Evolutionary conservation across 306 rosid genomes (phyloP).

Genomic region (Hippophae rhamnoides): DNA sequence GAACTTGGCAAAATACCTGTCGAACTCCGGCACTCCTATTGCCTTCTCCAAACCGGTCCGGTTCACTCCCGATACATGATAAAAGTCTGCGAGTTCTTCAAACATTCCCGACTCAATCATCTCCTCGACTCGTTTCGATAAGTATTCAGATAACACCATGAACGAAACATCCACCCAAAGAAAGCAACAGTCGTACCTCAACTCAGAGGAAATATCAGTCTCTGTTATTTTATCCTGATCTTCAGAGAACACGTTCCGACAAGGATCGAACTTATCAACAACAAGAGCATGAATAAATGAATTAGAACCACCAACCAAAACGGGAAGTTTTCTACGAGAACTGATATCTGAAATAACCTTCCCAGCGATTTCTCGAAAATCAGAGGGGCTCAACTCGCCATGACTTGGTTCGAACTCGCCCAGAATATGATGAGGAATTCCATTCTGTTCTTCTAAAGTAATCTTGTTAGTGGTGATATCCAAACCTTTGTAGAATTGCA

Average conservation of each 20-base stretch:
- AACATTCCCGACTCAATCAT: conserved; percentile 82
- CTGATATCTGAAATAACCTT: conserved; percentile 24
- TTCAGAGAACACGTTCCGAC: conserved; percentile 27
- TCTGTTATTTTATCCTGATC: background rate
- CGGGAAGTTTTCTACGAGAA: conserved; percentile 39
- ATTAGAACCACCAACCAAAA: conserved; percentile 83
- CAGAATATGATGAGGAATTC: conserved; percentile 67
- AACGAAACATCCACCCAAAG: conserved; percentile 76
- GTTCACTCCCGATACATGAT: conserved; percentile 10
- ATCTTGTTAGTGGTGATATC: conserved; percentile 87
- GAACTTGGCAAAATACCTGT: conserved; percentile 36
- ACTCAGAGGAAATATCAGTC: conserved; percentile 25
- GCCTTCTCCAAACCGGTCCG: conserved; percentile 60
- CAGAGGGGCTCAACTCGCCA: conserved; percentile 46
- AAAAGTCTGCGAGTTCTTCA: conserved; percentile 69
- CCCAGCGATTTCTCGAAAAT: conserved; percentile 43
- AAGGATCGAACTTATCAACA: conserved; percentile 36
- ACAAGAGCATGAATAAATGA: conserved; percentile 67
- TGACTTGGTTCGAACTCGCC: conserved; percentile 40
- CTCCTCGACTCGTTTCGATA: conserved; percentile 69
- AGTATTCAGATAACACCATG: conserved; percentile 36
- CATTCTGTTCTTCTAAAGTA: conserved; percentile 38
- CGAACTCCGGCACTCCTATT: conserved; percentile 85
- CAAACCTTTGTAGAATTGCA: conserved; percentile 71
- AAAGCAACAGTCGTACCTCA: conserved; percentile 70